Evolutionary conservation across 345 rosid species (phyloP).

Genomic region (Brassica carinata): DNA sequence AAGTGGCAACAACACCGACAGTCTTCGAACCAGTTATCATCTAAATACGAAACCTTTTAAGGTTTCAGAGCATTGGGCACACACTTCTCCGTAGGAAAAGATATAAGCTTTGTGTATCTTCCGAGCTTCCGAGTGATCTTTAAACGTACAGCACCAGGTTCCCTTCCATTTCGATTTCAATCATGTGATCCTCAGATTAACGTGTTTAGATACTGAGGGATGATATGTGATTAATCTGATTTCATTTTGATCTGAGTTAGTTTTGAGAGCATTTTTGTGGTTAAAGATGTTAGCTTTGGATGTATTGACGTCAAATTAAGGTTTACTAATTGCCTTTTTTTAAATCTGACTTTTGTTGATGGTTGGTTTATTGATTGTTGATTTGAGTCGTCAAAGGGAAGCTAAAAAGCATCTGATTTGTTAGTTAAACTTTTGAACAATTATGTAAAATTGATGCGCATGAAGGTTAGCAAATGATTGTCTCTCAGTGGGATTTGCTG

Average conservation of each 20-base stretch:
- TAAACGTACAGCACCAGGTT: constrained; percentile 26
- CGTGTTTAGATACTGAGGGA: neutral
- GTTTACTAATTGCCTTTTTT: neutral
- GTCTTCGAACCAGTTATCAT: neutral
- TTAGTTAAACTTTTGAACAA: neutral
- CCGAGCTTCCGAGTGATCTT: neutral
- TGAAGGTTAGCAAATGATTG: neutral
- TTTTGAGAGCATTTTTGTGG: neutral
- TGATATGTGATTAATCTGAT: neutral
- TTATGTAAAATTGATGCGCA: constrained; percentile 3
- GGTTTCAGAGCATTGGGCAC: neutral
- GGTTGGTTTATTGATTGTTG: constrained; percentile 3
- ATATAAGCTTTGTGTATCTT: constrained; percentile 2
- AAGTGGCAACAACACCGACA: constrained; percentile 22
- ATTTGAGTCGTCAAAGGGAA: constrained; percentile 10
- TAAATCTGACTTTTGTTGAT: neutral
- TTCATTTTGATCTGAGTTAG: constrained; percentile 22
- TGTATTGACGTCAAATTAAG: neutral
- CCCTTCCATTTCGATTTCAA: neutral
- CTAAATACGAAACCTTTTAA: constrained; percentile 13
- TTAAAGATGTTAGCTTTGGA: constrained; percentile 25
- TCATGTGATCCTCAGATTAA: neutral
- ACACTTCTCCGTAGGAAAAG: neutral
- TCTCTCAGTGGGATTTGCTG: neutral
- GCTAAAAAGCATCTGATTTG: constrained; percentile 19